phyloP scores from a whole-genome alignment of 441 rosid species.

The Populus trichocarpa region DNA sequence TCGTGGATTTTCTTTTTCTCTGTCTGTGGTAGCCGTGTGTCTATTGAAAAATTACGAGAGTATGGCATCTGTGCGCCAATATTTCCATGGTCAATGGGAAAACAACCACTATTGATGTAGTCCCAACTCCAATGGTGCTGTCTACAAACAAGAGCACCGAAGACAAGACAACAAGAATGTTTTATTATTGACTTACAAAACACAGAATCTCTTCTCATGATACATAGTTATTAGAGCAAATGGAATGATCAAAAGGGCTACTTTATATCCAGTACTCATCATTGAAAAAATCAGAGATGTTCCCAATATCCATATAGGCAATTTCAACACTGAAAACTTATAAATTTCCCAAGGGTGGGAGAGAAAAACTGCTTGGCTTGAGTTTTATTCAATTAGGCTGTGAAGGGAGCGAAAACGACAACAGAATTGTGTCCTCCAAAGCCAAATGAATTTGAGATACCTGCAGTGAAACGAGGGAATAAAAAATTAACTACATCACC shows the following conservation, averaged over 20 bases:
- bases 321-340: slow-evolving; percentile 1
- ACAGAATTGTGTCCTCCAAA: slow-evolving; percentile 76
- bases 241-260: neutral
- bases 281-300: neutral
- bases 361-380: slow-evolving; percentile 2
- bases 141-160: too few species aligned
- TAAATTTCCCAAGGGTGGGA: neutral
- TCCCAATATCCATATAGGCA: neutral
- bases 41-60: too few species aligned
- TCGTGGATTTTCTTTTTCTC: too few species aligned
- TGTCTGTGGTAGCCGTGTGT: too few species aligned
- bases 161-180: neutral
- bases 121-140: too few species aligned
- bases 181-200: neutral
- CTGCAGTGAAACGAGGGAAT: slow-evolving; percentile 26
- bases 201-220: neutral
- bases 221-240: neutral
- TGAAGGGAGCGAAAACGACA: slow-evolving; percentile 60
- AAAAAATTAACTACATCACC: too few species aligned
- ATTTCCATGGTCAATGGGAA: too few species aligned
- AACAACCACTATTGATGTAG: too few species aligned
- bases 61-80: too few species aligned
- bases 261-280: neutral
- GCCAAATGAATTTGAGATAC: slow-evolving; percentile 65
- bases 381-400: slow-evolving; percentile 25